Conservation (phyloP, 129 eudicot genomes). For the Solidago caesia region DNA sequence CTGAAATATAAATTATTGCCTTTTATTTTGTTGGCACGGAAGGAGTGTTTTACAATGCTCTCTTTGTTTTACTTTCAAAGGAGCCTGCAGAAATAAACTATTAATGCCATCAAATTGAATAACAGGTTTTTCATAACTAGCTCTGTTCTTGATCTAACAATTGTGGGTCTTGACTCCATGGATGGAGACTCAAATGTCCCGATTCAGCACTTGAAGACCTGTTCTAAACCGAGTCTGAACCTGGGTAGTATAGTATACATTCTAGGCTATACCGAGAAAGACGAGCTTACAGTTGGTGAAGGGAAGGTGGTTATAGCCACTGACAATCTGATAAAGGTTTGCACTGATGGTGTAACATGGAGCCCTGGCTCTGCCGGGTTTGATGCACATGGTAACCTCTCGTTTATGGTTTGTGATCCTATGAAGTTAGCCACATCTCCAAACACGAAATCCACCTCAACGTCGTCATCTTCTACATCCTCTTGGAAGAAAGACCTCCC, state of each 20-base stretch:
- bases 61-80: constrained; percentile 19
- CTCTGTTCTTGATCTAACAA: constrained; percentile 92
- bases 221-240: constrained; percentile 66
- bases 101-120: constrained; percentile 26
- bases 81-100: constrained; percentile 6
- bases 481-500: constrained; percentile 80
- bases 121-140: constrained; percentile 92
- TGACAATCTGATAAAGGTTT: constrained; percentile 82
- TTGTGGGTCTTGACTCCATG: constrained; percentile 73
- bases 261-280: constrained; percentile 63
- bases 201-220: constrained; percentile 65
- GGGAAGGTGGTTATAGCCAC: constrained; percentile 95
- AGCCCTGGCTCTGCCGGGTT: constrained; percentile 96
- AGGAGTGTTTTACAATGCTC: not conserved
- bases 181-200: constrained; percentile 65
- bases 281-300: constrained; percentile 77
- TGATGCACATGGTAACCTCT: constrained; percentile 79
- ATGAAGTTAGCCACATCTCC: constrained; percentile 95
- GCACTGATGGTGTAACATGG: constrained; percentile 83
- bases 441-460: constrained; percentile 64
- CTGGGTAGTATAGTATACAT: constrained; percentile 75
- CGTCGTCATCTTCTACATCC: constrained; percentile 72
- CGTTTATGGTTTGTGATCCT: constrained; percentile 98
- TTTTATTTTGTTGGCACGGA: no score
- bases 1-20: no score